Evolutionary conservation across 2,329 filamentous ascomycete species (phyloP).

Genomic region (Pleurostoma richardsiae): DNA sequence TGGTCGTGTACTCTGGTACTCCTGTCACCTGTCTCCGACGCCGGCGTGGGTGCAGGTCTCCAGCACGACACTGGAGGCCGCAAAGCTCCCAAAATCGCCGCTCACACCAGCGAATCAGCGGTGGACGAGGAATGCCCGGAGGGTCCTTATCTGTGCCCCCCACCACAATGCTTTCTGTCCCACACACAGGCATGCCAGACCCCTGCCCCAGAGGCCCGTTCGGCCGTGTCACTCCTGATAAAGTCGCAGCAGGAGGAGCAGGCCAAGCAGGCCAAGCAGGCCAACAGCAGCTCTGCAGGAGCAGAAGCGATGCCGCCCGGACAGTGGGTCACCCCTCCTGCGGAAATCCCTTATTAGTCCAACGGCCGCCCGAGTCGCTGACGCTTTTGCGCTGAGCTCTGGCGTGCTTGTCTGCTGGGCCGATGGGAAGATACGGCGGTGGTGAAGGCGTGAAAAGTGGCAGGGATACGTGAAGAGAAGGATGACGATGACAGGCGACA

Average conservation of each 20-base stretch:
- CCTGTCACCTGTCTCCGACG: too few species aligned
- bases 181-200: constrained; percentile 3
- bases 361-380: too few species aligned
- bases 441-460: too few species aligned
- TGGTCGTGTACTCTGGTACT: too few species aligned
- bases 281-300: background rate
- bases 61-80: too few species aligned
- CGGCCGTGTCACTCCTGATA: constrained; percentile 14
- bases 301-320: background rate
- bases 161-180: constrained; percentile 14
- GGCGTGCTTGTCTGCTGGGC: too few species aligned
- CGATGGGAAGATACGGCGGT: too few species aligned
- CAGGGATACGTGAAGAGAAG: too few species aligned
- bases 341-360: background rate
- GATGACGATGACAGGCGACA: too few species aligned
- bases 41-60: too few species aligned
- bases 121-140: background rate
- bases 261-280: background rate
- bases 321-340: background rate
- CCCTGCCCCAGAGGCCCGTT: constrained; percentile 11
- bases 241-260: constrained; percentile 13
- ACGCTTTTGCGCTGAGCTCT: too few species aligned
- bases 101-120: background rate
- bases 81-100: background rate
- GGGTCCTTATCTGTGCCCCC: background rate